Evolutionary conservation across 371 early-diverging fungal species (phyloP).

Genomic region (Gilbertella persicaria): DNA sequence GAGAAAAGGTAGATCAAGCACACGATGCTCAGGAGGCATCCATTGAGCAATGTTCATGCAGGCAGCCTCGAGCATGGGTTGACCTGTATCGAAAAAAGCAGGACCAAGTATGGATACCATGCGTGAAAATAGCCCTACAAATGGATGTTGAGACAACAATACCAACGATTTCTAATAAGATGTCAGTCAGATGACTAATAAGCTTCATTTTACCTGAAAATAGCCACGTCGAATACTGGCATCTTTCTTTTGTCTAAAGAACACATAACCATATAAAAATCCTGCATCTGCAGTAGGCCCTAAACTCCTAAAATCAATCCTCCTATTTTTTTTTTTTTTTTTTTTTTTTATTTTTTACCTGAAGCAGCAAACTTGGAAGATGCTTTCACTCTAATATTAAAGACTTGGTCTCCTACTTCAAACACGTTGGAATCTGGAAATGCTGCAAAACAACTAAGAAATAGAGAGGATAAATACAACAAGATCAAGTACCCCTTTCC

Average conservation of each 20-base stretch:
- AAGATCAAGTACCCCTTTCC: not conserved
- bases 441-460: slow-evolving; percentile 83
- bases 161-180: slow-evolving; percentile 79
- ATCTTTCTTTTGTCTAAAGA: slow-evolving; percentile 92
- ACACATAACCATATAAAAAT: slow-evolving; percentile 89
- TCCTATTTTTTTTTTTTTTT: not conserved
- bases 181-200: not conserved
- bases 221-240: slow-evolving; percentile 84
- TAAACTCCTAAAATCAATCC: slow-evolving; percentile 7
- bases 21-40: slow-evolving; percentile 29
- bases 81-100: slow-evolving; percentile 75
- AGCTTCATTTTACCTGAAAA: slow-evolving; percentile 81
- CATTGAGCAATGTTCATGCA: slow-evolving; percentile 81
- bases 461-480: not conserved
- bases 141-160: slow-evolving; percentile 85
- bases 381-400: slow-evolving; percentile 84
- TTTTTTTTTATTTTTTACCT: slow-evolving; percentile 35
- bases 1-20: slow-evolving; percentile 75
- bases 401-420: slow-evolving; percentile 90
- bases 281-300: slow-evolving; percentile 72
- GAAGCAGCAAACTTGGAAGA: slow-evolving; percentile 60
- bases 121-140: slow-evolving; percentile 80
- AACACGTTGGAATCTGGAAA: slow-evolving; percentile 95
- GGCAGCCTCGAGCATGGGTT: slow-evolving; percentile 80
- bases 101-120: slow-evolving; percentile 81